Evolutionary conservation across 108 stramenopile species (phyloP), one percentile per base, ranked within the genome.

Genomic region (Asterionellopsis glacialis): DNA sequence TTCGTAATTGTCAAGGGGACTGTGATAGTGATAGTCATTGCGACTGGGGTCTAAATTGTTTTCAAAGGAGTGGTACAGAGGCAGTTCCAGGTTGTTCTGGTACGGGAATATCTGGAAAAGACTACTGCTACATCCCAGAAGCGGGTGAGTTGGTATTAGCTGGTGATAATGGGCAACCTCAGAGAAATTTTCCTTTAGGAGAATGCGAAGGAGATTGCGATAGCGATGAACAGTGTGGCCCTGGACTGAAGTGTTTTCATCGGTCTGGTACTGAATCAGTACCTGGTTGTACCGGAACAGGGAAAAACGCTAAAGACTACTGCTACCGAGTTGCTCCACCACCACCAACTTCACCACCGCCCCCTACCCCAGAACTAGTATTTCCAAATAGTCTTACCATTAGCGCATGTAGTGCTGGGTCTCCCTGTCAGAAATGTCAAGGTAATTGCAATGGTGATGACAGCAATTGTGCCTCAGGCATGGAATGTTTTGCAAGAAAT

Each of bases 131-230:
- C 47, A 48, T 48, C 19, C 19, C 47, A 48, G 6, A 48, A 48
- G 4, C 47, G 4, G 23, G 13, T 23, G n/a, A 14, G 9, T 49
- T 49, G 49, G 25, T 26, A 3, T 4, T 26, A 9, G 47, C 47
- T 28, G 60, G 45, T 16, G 47, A 26, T 16, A 23, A 45, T 23
- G 59, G 59, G 15, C 15, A 61, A 23, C 64, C 64, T 12, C 13
- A 15, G 5, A 33, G 26, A 18, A 19, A 50, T 48, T 69, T 63
- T 42, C 84, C 81, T 13, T 65, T 85, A 41, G 26, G 24, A 11
- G 39, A 67, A 11, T 86, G 84, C 59, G 61, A 76, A 45, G 69
- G 69, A 12, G 70, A 72, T 24, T 72, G 70, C 48, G 41, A 65
- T 55, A 18, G 42, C 1, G 56, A 64, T 22, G n/a, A 45, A 2